These are phyloP conservation scores for Leptographium lundbergii DNA, from an alignment of 2,329 filamentous ascomycete species.

Conservation along the genomic window DNA sequence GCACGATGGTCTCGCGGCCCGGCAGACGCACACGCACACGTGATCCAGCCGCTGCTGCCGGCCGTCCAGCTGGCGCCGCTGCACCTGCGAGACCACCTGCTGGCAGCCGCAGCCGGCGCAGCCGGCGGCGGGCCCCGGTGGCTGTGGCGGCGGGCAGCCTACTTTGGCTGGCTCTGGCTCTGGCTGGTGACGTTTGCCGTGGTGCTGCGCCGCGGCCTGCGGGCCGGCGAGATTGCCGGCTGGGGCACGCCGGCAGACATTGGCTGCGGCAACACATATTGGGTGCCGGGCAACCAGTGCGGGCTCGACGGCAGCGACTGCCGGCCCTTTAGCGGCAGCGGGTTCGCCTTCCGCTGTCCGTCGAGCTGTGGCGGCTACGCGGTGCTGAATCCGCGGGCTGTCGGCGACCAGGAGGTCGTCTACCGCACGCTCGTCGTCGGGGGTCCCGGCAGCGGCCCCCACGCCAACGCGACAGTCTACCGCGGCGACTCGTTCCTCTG, in stretches of 20 bases:
- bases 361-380: conserved; percentile 55
- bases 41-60: conserved; percentile 51
- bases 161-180: conserved; percentile 45
- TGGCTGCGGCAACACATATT: conserved; percentile 56
- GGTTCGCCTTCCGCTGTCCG: conserved; percentile 63
- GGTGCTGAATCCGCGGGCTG: conserved; percentile 60
- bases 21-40: conserved; percentile 33
- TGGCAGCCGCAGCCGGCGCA: conserved; percentile 40
- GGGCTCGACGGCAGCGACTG: conserved; percentile 64
- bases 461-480: conserved; percentile 45
- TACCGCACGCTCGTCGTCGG: conserved; percentile 57
- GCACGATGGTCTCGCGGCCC: conserved; percentile 44
- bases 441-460: conserved; percentile 37
- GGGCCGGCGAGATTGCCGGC: conserved; percentile 47
- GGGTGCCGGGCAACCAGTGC: conserved; percentile 58
- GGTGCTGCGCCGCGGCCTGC: conserved; percentile 51
- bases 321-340: conserved; percentile 58
- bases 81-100: conserved; percentile 45
- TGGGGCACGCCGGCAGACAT: conserved; percentile 56
- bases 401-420: conserved; percentile 54
- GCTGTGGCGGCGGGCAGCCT: conserved; percentile 38
- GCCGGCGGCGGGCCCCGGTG: conserved; percentile 24
- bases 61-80: conserved; percentile 55
- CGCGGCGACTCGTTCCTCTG: conserved; percentile 76
- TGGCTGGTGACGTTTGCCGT: conserved; percentile 62